phyloP scores from a whole-genome alignment of 345 rosid species.

The Cardamine chenopodiifolia region DNA sequence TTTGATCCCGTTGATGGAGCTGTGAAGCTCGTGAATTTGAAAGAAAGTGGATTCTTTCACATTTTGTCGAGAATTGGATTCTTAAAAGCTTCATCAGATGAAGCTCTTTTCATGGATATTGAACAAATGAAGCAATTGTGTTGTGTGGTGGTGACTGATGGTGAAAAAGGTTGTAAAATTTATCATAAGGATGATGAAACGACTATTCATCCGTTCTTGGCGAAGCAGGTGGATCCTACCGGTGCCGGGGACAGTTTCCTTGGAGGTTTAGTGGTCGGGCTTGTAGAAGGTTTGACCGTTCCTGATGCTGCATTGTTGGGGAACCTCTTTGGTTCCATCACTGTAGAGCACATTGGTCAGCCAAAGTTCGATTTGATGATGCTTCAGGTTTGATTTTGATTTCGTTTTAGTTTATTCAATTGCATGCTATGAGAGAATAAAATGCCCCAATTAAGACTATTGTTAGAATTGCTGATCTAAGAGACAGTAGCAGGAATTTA shows the following conservation, averaged over 20 bases:
- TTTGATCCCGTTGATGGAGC: constrained; percentile 66
- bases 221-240: constrained; percentile 87
- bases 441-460: neutral
- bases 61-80: constrained; percentile 63
- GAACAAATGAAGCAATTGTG: constrained; percentile 75
- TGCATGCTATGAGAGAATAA: neutral
- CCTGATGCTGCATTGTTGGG: constrained; percentile 95
- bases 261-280: constrained; percentile 80
- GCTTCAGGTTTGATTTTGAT: constrained; percentile 62
- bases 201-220: constrained; percentile 61
- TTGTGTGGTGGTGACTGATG: constrained; percentile 86
- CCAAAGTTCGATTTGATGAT: constrained; percentile 64
- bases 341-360: constrained; percentile 91
- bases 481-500: neutral
- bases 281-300: constrained; percentile 72
- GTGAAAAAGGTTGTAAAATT: constrained; percentile 79
- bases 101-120: constrained; percentile 78
- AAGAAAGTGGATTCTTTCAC: constrained; percentile 65
- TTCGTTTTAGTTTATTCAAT: constrained; percentile 8
- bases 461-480: neutral
- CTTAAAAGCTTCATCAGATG: constrained; percentile 87
- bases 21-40: constrained; percentile 63
- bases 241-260: constrained; percentile 97
- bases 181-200: constrained; percentile 53
- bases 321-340: constrained; percentile 82